Conservation (phyloP, 140 eudicot genomes). For the Cichorium intybus region DNA sequence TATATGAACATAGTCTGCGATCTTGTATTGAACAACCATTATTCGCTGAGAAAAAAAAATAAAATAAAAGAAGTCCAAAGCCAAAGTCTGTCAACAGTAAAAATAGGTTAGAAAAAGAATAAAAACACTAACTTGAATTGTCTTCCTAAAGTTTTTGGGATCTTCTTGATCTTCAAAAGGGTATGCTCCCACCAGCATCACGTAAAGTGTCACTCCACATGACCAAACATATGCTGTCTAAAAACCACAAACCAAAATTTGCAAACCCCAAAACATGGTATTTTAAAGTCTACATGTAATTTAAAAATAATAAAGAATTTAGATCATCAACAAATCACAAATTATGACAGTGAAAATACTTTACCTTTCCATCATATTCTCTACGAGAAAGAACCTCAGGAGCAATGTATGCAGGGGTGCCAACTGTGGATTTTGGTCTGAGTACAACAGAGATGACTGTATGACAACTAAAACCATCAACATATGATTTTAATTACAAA, state of each 20-base stretch:
- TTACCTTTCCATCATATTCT: slow-evolving; percentile 96
- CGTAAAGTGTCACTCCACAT: slow-evolving; percentile 85
- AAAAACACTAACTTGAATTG: slow-evolving; percentile 60
- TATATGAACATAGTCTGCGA: slow-evolving; percentile 91
- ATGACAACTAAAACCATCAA: background rate
- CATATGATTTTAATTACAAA: background rate
- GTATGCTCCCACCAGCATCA: slow-evolving; percentile 86
- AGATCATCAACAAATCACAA: too few species aligned
- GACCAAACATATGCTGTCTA: slow-evolving; percentile 91
- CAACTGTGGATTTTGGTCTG: slow-evolving; percentile 94
- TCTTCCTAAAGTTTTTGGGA: slow-evolving; percentile 83
- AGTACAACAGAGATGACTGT: slow-evolving; percentile 86
- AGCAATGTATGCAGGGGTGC: too few species aligned
- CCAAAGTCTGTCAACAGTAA: background rate
- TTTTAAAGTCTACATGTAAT: slow-evolving; percentile 12
- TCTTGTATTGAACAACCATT: slow-evolving; percentile 88
- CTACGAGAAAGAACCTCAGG: slow-evolving; percentile 80
- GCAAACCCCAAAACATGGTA: slow-evolving; percentile 12
- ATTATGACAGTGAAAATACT: background rate
- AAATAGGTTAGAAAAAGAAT: background rate
- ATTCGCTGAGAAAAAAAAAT: slow-evolving; percentile 56
- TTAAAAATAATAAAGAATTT: background rate
- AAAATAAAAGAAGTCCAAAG: background rate
- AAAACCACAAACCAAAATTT: slow-evolving; percentile 13
- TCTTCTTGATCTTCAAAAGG: slow-evolving; percentile 91